A percentile compares a stretch with the other conserved stretches of the same genome.
These are phyloP conservation scores for Chalciporus piperatus DNA, from an alignment of 768 basidiomycete genomes.

Conservation along the genomic window DNA sequence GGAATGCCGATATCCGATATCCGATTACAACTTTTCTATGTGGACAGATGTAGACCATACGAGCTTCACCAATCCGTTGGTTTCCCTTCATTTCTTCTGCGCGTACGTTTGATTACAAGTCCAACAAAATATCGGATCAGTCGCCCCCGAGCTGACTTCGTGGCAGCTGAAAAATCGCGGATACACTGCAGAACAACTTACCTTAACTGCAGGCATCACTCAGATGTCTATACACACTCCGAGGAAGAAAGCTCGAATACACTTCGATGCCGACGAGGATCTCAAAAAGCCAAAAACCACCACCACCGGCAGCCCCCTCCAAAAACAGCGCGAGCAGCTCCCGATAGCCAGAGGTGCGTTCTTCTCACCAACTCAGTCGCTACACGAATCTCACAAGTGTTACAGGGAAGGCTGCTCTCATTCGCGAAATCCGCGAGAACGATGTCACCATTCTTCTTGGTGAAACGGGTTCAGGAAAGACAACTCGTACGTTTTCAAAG, in stretches of 20 bases:
- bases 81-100: background rate
- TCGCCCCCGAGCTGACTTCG: background rate
- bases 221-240: constrained; percentile 24
- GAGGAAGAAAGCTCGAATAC: constrained; percentile 25
- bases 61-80: background rate
- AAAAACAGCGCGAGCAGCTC: constrained; percentile 66
- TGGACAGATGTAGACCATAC: background rate
- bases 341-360: constrained; percentile 74
- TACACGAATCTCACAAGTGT: background rate
- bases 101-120: background rate
- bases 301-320: constrained; percentile 32
- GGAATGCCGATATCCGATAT: constrained; percentile 16
- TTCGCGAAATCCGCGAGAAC: constrained; percentile 70
- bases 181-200: background rate
- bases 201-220: background rate
- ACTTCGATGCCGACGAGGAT: constrained; percentile 20
- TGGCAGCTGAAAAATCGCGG: background rate
- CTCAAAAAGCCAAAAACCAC: constrained; percentile 6
- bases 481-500: constrained; percentile 75
- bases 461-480: constrained; percentile 98
- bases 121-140: background rate
- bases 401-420: constrained; percentile 70
- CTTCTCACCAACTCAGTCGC: background rate
- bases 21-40: constrained; percentile 13
- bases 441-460: constrained; percentile 89